Evolutionary conservation across 148 eudicot species (phyloP), one percentile per base, ranked within the genome.

Genomic region (Agrostemma githago): DNA sequence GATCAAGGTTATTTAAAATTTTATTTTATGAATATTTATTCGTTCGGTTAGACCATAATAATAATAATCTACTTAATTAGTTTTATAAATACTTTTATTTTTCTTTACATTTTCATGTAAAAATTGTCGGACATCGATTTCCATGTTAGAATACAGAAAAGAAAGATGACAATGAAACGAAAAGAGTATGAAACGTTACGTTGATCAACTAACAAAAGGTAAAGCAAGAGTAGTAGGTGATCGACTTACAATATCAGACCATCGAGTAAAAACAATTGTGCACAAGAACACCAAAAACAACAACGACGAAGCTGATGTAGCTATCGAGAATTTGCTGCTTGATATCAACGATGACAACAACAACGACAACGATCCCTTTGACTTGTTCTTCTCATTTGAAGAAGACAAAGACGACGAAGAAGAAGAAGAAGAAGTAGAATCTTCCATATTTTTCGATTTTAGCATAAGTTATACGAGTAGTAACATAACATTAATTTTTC

Each of bases 211-310:
- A 26, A 26, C 34, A 26, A 26, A 26, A 26, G 34, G 54, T 48
- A 48, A 48, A 48, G 8, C 9, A 48, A 10, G 8, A 43, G 8
- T 43, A 43, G 46, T 43, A 4, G 8, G 6, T 6, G 60, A 26
- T 26, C 34, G 34, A 81, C 81, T 77, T 74, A 81, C 84, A 57
- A 74, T 34, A 59, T 81, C 76, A 48, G 75, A 68, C 84, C 81
- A 81, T 11, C 73, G 64, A 16, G 72, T 77, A 4, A 64, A 74
- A 74, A 81, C 8, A 12, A 81, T 16, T 7, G 68, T 40, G 20
- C 26, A 78, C 16, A 75, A 8, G 57, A 81, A 74, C n/a, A 77
- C 15, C 3, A 74, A 58, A 19, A 78, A 62, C 51, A 81, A 68
- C 8, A 77, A 67, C 37, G 74, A 70, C 8, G 68, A 77, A 38